Evolutionary conservation across 192 early-diverging fungal species (phyloP).

Genomic region (Podila epigama): DNA sequence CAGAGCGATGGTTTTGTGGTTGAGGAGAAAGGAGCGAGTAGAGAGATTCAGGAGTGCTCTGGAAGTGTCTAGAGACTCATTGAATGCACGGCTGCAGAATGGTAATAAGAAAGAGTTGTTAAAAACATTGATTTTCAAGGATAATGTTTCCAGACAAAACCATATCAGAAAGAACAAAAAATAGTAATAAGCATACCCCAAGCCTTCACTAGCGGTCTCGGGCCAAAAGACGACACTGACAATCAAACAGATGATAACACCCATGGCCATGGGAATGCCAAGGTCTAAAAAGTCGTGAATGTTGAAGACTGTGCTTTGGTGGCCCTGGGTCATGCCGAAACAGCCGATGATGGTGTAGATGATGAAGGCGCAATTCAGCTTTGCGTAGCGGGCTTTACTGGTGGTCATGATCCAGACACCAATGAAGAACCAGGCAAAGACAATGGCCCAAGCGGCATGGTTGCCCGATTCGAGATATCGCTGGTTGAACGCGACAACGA

Average conservation of each 20-base stretch:
- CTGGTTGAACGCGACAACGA: conserved; percentile 42
- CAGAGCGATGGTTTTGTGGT: conserved; percentile 45
- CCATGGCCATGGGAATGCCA: conserved; percentile 49
- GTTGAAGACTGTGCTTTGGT: conserved; percentile 6
- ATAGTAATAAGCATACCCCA: conserved; percentile 38
- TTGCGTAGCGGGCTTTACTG: conserved; percentile 51
- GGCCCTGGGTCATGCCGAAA: conserved; percentile 43
- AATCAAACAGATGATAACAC: conserved; percentile 48
- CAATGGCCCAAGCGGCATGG: conserved; percentile 36
- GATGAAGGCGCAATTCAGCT: conserved; percentile 51
- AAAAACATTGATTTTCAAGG: not conserved
- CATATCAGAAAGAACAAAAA: not conserved
- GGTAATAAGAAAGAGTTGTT: not conserved
- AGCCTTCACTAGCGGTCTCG: conserved; percentile 58
- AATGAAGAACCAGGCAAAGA: conserved; percentile 51
- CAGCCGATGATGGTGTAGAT: conserved; percentile 58
- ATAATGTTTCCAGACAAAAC: not conserved
- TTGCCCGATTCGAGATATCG: conserved; percentile 15
- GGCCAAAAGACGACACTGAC: conserved; percentile 56
- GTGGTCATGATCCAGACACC: conserved; percentile 51
- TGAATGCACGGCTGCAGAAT: conserved; percentile 29
- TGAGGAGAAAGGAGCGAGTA: conserved; percentile 39
- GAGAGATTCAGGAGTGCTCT: conserved; percentile 29
- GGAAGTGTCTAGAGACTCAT: conserved; percentile 41
- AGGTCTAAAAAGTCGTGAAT: conserved; percentile 29